phyloP scores from a whole-genome alignment of 1,139 yeast genomes.

The Zygoascus meyerae region DNA sequence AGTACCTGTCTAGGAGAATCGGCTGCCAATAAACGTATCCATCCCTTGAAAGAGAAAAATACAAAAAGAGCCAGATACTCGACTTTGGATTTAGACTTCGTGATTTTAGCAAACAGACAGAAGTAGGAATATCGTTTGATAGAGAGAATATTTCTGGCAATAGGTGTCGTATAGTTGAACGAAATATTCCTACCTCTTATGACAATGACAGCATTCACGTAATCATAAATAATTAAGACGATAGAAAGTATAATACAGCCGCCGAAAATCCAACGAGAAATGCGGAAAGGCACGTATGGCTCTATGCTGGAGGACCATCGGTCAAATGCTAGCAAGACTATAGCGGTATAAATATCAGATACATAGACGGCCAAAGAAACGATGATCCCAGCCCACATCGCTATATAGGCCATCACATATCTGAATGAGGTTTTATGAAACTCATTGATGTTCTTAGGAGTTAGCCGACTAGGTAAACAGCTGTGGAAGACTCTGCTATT shows the following conservation, averaged over 20 bases:
- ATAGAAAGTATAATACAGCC: conserved; percentile 79
- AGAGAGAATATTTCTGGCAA: conserved; percentile 56
- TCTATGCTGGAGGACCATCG: conserved; percentile 59
- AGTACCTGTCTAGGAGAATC: conserved; percentile 88
- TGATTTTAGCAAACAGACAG: conserved; percentile 66
- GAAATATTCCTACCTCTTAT: conserved; percentile 62
- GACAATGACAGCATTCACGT: conserved; percentile 54
- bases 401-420: conserved; percentile 50
- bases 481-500: background rate
- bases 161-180: conserved; percentile 59
- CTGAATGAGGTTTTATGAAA: conserved; percentile 52
- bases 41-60: conserved; percentile 61
- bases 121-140: conserved; percentile 56
- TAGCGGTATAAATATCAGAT: conserved; percentile 74
- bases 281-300: conserved; percentile 54
- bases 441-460: conserved; percentile 34
- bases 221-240: conserved; percentile 51
- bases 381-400: conserved; percentile 46
- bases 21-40: conserved; percentile 60
- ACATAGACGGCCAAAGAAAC: conserved; percentile 57
- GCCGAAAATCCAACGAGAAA: conserved; percentile 76
- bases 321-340: conserved; percentile 67
- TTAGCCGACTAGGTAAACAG: background rate
- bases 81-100: conserved; percentile 52
- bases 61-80: conserved; percentile 67